These are phyloP conservation scores for Trichoderma pleuroti DNA, from an alignment of 2,329 filamentous ascomycete species.

Conservation along the genomic window DNA sequence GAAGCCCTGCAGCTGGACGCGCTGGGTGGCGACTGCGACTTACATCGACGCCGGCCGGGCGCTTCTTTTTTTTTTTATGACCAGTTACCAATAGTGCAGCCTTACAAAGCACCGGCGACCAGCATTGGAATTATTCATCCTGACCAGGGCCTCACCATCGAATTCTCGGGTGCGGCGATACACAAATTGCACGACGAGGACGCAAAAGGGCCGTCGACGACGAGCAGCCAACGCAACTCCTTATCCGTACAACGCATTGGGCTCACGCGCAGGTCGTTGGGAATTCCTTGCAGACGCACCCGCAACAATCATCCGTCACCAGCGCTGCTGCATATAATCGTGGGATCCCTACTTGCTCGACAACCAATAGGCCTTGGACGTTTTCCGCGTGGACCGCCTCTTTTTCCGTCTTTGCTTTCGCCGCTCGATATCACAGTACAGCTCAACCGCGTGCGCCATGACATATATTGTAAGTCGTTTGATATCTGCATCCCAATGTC, in stretches of 20 bases:
- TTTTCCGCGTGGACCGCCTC: neutral
- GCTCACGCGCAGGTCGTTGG: constrained; percentile 13
- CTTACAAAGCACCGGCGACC: constrained; percentile 4
- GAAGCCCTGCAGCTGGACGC: neutral
- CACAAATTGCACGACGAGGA: neutral
- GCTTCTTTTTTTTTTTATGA: neutral
- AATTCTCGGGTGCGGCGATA: neutral
- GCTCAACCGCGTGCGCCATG: constrained; percentile 35
- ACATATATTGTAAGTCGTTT: constrained; percentile 39
- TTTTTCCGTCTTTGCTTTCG: neutral
- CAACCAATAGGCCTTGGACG: neutral
- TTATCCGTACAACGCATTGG: neutral
- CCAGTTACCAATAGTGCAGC: neutral
- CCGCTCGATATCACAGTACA: constrained; percentile 21
- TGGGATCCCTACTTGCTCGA: neutral
- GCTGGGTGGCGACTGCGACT: constrained; percentile 11
- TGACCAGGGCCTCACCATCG: neutral
- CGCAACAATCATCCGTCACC: neutral
- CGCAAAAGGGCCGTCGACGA: neutral
- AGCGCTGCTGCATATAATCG: neutral
- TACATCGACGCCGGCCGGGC: neutral
- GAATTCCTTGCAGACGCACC: neutral
- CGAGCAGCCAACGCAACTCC: neutral
- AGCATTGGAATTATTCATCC: neutral
- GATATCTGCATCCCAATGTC: neutral